Evolutionary conservation across 2,329 filamentous ascomycete species (phyloP).

Genomic region (Botrytis galanthina): DNA sequence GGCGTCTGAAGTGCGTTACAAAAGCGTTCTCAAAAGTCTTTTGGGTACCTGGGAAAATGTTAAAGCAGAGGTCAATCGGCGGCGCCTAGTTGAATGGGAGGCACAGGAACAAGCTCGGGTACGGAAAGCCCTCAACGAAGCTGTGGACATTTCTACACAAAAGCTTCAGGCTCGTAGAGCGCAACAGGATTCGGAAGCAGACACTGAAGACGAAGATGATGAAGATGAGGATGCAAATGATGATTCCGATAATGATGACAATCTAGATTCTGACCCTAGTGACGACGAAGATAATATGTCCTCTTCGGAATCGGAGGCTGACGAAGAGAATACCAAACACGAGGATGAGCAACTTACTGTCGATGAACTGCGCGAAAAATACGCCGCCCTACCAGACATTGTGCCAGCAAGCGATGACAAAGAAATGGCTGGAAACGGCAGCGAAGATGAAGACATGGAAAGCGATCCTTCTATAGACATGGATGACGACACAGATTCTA

Average conservation of each 20-base stretch:
- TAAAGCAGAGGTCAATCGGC: constrained; percentile 57
- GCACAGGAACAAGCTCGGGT: constrained; percentile 62
- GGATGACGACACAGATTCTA: constrained; percentile 44
- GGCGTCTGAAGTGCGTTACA: constrained; percentile 66
- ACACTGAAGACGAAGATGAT: constrained; percentile 43
- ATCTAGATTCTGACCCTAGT: constrained; percentile 38
- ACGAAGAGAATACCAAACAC: constrained; percentile 47
- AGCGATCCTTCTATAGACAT: constrained; percentile 30
- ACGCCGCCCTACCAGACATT: constrained; percentile 58
- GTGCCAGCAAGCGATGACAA: constrained; percentile 36
- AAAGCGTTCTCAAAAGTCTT: constrained; percentile 61
- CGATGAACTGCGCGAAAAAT: constrained; percentile 67
- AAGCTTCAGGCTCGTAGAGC: constrained; percentile 62
- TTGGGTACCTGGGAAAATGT: constrained; percentile 64
- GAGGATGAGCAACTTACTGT: constrained; percentile 66
- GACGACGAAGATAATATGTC: constrained; percentile 59
- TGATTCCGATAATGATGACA: constrained; percentile 39
- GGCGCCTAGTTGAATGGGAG: constrained; percentile 60
- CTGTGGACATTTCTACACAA: constrained; percentile 68
- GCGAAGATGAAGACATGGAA: constrained; percentile 31
- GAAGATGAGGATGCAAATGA: constrained; percentile 34
- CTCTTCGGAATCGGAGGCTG: constrained; percentile 58
- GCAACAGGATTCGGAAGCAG: constrained; percentile 51
- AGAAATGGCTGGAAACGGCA: constrained; percentile 33
- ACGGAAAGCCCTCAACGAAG: constrained; percentile 69